A percentile compares a stretch with the other conserved stretches of the same genome.
These are phyloP conservation scores for Sphagnum tenellum DNA, from an alignment of 225 moss, liverwort and hornwort species.

Conservation along the genomic window DNA sequence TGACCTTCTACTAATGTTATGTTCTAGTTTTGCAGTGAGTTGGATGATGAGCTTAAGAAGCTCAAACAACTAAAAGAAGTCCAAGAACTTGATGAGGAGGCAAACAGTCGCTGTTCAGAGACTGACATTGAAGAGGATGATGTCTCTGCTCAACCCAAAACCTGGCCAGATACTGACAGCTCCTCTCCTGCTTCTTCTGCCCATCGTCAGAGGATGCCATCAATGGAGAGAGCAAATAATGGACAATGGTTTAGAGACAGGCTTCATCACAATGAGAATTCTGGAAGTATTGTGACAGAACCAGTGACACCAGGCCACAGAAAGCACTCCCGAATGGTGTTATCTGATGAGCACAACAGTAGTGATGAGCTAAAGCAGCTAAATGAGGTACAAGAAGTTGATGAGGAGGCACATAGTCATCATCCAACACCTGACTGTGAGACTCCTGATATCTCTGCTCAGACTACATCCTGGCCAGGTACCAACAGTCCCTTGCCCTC, in stretches of 20 bases:
- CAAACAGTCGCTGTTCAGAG: conserved; percentile 38
- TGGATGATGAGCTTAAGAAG: conserved; percentile 32
- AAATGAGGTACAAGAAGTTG: too few relatives aligned
- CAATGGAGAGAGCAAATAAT: conserved; percentile 11
- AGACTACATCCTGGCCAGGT: too few relatives aligned
- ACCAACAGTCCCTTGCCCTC: too few relatives aligned
- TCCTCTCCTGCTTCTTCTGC: too few relatives aligned
- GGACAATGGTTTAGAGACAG: conserved; percentile 3
- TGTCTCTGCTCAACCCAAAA: conserved; percentile 11
- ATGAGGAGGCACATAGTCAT: too few relatives aligned
- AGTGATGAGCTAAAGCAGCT: neutral
- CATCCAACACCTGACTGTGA: too few relatives aligned
- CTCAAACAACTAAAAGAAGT: conserved; percentile 30
- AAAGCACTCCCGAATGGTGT: conserved; percentile 35
- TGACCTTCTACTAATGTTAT: neutral
- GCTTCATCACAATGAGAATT: too few relatives aligned
- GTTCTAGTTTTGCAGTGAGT: conserved; percentile 8
- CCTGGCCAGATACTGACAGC: too few relatives aligned
- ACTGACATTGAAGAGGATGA: conserved; percentile 47
- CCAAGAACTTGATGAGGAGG: conserved; percentile 21
- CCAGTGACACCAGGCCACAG: conserved; percentile 17
- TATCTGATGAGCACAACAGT: conserved; percentile 57
- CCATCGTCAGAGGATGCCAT: too few relatives aligned
- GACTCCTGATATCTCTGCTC: too few relatives aligned
- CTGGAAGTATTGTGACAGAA: conserved; percentile 11